Evolutionary conservation across 1,139 yeast species (phyloP), one percentile per base, ranked within the genome.

Genomic region (Geotrichum carabidarum): DNA sequence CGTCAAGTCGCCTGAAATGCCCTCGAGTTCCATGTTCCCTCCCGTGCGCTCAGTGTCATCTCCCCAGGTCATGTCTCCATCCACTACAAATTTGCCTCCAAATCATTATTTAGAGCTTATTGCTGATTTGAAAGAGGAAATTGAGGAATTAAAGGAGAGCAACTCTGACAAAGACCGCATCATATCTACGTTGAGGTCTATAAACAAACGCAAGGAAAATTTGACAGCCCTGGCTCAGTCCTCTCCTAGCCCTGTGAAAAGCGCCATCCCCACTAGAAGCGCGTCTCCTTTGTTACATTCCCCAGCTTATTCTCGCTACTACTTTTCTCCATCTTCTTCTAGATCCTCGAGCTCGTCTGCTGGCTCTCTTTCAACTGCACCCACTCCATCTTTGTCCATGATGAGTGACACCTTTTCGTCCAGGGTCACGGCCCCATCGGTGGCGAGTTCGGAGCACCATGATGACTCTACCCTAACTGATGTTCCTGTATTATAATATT

Each of bases 161-260:
- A 69, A 87, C 51, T 77, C 78, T 53, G 80, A 81, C 62, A 90
- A 89, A 67, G 95, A 89, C 62, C 83, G 84, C 51, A 83, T 90
- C 59, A 87, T 90, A 55, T 80, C 80, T 59, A 90, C 94, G 8
- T 73, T 90, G 34, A 57, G 68, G 14, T 62, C 68, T 11, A 58
- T 65, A 41, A 63, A 63, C 53, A 63, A 62, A 51, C 62, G 68
- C 15, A 65, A 64, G 49, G 69, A 65, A 41, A 63, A 63, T 55
- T 54, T 65, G 42, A 60, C 60, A 38, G 48, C 54, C 14, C 36
- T 54, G 36, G 43, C 56, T 30, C 42, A 34, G 38, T 27, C 45
- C 15, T 44, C 53, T 38, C 31, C 43, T 44, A 11, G 34, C 22
- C 15, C 15, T 17, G 37, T 14, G 12, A 41, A 36, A 36, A 37